Percentiles rank a stretch among this genome's conserved stretches.
Evolutionary conservation across 352 stramenopile species (phyloP).

Genomic region (Plasmopara muralis): DNA sequence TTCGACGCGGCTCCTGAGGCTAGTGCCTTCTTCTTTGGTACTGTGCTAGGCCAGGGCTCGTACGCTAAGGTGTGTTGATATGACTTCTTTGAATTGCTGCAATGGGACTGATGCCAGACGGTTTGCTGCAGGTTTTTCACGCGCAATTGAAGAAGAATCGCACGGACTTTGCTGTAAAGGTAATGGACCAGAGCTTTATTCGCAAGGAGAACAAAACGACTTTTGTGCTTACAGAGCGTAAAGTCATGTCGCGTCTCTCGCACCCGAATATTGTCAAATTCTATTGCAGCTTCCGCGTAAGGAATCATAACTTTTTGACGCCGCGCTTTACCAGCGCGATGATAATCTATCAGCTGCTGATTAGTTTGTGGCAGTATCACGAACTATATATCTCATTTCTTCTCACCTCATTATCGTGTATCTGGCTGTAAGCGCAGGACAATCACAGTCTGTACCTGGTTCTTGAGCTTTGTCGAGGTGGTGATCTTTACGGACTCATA

Average conservation of each 20-base stretch:
- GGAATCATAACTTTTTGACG: conserved; percentile 6
- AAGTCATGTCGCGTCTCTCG: conserved; percentile 82
- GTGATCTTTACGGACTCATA: conserved; percentile 77
- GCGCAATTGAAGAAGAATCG: conserved; percentile 74
- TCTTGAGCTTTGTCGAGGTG: conserved; percentile 80
- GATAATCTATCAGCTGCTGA: conserved; percentile 5
- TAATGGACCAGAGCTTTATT: conserved; percentile 89
- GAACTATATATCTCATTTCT: conserved; percentile 4
- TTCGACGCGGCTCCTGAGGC: conserved; percentile 61
- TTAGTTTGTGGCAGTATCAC: conserved; percentile 5
- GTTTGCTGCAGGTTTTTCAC: conserved; percentile 66
- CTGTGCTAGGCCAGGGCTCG: conserved; percentile 78
- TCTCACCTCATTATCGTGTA: conserved; percentile 17
- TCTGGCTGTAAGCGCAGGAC: conserved; percentile 43
- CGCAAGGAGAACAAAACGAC: conserved; percentile 88
- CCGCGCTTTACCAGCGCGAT: too few relatives aligned
- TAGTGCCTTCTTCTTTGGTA: conserved; percentile 84
- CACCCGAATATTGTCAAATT: conserved; percentile 88
- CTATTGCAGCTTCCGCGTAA: conserved; percentile 83
- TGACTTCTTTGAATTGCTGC: not conserved
- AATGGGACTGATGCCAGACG: conserved; percentile 1
- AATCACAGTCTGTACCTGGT: conserved; percentile 83
- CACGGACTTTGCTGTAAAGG: conserved; percentile 84
- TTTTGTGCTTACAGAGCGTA: conserved; percentile 88
- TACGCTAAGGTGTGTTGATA: conserved; percentile 67